Percentiles rank a stretch among this genome's conserved stretches.
phyloP scores from a whole-genome alignment of 202 grass and related monocot species.

The Thinopyrum obtusiflorum region DNA sequence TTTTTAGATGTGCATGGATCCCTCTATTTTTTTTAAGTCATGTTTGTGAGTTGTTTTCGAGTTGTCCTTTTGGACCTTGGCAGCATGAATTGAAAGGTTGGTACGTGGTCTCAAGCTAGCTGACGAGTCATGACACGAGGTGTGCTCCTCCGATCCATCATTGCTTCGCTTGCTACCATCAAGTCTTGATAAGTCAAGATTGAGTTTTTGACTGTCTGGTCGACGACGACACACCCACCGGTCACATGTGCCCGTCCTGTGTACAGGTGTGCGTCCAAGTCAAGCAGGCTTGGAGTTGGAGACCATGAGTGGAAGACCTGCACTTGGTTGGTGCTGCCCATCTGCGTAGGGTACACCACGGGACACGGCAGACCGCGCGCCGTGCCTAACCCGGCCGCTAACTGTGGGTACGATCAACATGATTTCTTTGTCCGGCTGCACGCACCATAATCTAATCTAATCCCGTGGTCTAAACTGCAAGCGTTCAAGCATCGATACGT shows the following conservation, averaged over 20 bases:
- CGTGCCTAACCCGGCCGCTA: background rate
- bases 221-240: background rate
- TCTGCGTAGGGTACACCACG: background rate
- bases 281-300: background rate
- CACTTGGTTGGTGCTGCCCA: background rate
- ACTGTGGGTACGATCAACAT: background rate
- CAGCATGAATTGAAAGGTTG: background rate
- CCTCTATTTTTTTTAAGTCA: background rate
- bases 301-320: background rate
- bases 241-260: background rate
- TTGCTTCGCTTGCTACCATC: background rate
- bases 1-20: background rate
- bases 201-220: background rate
- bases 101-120: background rate
- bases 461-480: no score
- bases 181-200: background rate
- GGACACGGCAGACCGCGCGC: background rate
- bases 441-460: no score
- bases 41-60: background rate
- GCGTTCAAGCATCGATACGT: background rate
- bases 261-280: background rate
- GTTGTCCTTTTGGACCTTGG: background rate
- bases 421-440: no score
- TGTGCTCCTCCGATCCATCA: slow-evolving; percentile 9
- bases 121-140: slow-evolving; percentile 8